Conservation (phyloP, 441 rosid species). For the Euphorbia schlechtendalii region DNA sequence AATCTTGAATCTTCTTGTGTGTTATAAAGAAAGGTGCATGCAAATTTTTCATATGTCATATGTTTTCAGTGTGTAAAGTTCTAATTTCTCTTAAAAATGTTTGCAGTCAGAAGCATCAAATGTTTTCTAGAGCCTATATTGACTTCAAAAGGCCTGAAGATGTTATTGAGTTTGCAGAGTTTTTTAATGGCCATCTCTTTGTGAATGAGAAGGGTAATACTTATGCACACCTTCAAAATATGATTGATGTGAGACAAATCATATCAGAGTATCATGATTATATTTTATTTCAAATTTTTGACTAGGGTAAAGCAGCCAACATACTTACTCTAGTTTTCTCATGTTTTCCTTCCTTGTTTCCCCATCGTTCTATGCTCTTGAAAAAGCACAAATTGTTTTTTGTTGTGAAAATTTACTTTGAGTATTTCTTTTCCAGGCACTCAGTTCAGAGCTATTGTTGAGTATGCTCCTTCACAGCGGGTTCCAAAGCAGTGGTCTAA, state of each 20-base stretch:
- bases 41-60: conserved; percentile 4
- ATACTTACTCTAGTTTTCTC: no score
- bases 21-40: conserved; percentile 4
- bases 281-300: conserved; percentile 15
- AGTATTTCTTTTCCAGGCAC: conserved; percentile 36
- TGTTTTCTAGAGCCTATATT: conserved; percentile 57
- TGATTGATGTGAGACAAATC: conserved; percentile 11
- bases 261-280: neutral
- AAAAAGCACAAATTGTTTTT: neutral
- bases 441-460: conserved; percentile 58
- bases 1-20: neutral
- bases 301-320: no score
- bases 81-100: neutral
- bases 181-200: conserved; percentile 66
- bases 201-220: conserved; percentile 73
- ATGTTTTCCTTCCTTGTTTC: neutral
- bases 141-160: conserved; percentile 61
- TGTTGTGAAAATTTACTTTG: neutral
- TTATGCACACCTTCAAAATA: conserved; percentile 13
- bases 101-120: conserved; percentile 58
- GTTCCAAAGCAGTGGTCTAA: conserved; percentile 55
- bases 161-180: conserved; percentile 66
- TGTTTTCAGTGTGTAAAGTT: conserved; percentile 1
- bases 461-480: conserved; percentile 70
- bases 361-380: neutral